These are phyloP conservation scores for Acanthochlamys bracteata DNA, from an alignment of 106 monocot genomes.

Conservation along the genomic window DNA sequence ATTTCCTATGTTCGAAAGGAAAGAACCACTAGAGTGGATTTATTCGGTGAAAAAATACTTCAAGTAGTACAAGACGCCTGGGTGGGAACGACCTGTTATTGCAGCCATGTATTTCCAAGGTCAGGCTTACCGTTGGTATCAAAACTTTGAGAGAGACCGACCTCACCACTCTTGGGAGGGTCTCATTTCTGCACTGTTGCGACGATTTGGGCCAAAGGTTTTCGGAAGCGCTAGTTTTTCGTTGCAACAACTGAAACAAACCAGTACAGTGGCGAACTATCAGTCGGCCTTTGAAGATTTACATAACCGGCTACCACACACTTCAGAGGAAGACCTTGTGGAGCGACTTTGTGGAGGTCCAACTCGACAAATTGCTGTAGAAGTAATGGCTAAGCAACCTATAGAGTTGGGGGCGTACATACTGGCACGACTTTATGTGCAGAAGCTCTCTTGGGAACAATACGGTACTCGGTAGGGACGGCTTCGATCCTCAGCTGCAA, in stretches of 20 bases:
- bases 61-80: no score
- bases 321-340: background rate
- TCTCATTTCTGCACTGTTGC: background rate
- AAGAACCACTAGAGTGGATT: no score
- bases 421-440: background rate
- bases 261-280: background rate
- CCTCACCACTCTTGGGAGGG: background rate
- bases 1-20: no score
- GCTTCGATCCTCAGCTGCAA: no score
- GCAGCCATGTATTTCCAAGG: background rate
- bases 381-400: background rate
- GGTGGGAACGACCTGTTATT: no score
- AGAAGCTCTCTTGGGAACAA: background rate
- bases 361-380: background rate
- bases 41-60: no score
- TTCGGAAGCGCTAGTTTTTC: background rate
- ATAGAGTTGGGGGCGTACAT: background rate
- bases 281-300: background rate
- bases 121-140: background rate
- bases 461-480: no score
- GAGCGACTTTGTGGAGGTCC: background rate
- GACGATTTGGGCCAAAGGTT: background rate
- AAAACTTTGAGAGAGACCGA: background rate
- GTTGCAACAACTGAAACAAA: background rate
- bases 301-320: background rate